phyloP scores from a whole-genome alignment of 305 asterid species.

The Nicotiana rustica region DNA sequence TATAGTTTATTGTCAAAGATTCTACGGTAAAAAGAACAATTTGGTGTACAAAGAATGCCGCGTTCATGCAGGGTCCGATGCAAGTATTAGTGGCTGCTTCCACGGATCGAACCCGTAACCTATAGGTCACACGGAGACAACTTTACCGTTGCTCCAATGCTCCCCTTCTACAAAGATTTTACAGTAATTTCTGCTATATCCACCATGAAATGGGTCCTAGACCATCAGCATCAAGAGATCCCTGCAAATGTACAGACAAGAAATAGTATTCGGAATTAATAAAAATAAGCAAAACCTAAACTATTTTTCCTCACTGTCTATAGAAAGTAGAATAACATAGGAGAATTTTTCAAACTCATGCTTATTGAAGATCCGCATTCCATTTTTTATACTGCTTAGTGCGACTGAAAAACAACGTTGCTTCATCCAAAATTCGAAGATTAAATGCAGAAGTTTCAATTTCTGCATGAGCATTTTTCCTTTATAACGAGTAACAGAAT shows the following conservation, averaged over 20 bases:
- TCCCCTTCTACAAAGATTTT: neutral
- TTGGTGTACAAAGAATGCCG: no score
- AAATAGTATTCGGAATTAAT: neutral
- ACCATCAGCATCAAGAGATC: slow-evolving; percentile 83
- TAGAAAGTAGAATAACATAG: neutral
- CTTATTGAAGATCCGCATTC: neutral
- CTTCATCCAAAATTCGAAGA: neutral
- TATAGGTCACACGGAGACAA: no score
- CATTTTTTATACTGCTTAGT: neutral
- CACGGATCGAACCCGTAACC: no score
- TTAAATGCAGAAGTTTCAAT: no score
- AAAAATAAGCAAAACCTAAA: neutral
- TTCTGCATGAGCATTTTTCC: no score
- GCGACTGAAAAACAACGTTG: neutral
- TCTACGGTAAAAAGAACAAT: neutral
- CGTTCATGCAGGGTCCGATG: neutral
- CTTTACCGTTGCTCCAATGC: no score
- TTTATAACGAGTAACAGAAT: no score
- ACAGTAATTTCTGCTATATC: slow-evolving; percentile 43
- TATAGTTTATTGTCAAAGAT: neutral
- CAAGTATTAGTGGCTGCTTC: neutral
- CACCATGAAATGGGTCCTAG: slow-evolving; percentile 91
- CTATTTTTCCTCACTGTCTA: neutral
- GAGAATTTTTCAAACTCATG: neutral
- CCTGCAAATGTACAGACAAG: slow-evolving; percentile 52